Base-by-base conservation (phyloP, 345 rosid genomes). In the Linum lewisii region DNA sequence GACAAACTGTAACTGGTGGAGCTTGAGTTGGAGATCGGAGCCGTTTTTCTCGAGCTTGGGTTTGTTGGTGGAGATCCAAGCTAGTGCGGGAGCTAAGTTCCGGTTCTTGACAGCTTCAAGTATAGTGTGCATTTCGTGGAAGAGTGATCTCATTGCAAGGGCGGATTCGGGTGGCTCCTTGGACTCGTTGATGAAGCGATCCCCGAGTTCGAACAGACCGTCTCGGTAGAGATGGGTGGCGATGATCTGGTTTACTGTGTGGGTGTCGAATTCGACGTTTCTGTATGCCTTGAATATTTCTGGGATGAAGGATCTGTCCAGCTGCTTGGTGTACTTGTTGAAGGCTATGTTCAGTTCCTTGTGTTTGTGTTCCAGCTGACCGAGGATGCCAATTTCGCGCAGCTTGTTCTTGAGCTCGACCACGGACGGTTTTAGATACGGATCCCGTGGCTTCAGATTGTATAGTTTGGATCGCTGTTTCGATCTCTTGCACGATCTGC, bases 261-360 rank as follows among this genome's bases (percentile, higher is more conserved):
- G 73, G 0, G 70, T 64, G 62, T 87, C 89, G 37, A 87, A 87
- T 22, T 82, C 87, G 9, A 75, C 60, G 62, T 78, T 63, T 60
- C 95, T 71, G 60, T 77, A 82, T 26, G 95, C 95, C 69, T 78
- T 87, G 25, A 88, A 70, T 62, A 84, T 79, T 23, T 84, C 85
- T 52, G 88, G 63, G 68, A 76, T 78, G 63, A 87, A 75, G 21
- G 74, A 66, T 66, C 77, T 84, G 69, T 87, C 95, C 11, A 87
- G 72, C 20, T 64, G 65, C 72, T 82, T 87, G 13, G 79, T 71
- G 75, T 79, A 87, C 73, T 81, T 87, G 73, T 69, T 82, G 45
- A 82, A 49, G 11, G 80, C 88, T 47, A 78, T 44, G 54, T 82
- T 80, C 22, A 84, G 75, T 59, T 82, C 91, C 75, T 84, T 87